These are phyloP conservation scores for Fistulifera solaris DNA, from an alignment of 108 stramenopile genomes.

Conservation along the genomic window DNA sequence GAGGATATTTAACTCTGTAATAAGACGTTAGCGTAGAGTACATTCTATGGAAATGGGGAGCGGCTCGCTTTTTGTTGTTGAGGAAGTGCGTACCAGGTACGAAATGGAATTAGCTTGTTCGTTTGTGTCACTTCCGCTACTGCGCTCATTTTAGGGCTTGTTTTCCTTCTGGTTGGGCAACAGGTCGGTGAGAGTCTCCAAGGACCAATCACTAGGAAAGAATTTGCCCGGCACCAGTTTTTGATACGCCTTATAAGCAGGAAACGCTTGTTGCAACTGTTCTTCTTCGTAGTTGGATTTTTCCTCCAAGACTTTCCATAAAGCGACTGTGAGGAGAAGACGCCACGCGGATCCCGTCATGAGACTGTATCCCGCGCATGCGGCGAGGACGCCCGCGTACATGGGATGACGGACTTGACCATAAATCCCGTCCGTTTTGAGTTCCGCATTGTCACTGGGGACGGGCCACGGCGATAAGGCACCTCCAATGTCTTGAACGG, in stretches of 20 bases:
- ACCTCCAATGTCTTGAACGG: constrained; percentile 29
- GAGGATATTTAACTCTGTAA: too few relatives aligned
- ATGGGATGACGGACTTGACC: constrained; percentile 58
- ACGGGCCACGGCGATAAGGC: constrained; percentile 41
- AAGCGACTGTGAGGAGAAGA: constrained; percentile 27
- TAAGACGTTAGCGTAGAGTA: too few relatives aligned
- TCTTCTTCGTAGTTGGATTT: constrained; percentile 56
- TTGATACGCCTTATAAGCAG: constrained; percentile 24
- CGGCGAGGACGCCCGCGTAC: constrained; percentile 45
- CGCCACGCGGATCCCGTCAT: constrained; percentile 31
- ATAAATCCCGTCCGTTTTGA: constrained; percentile 41
- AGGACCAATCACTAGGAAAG: too few relatives aligned
- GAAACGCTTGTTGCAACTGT: constrained; percentile 19
- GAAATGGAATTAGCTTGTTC: too few relatives aligned
- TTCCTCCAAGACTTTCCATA: constrained; percentile 34
- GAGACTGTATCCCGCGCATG: constrained; percentile 32
- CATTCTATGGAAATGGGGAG: too few relatives aligned
- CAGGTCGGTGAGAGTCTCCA: too few relatives aligned
- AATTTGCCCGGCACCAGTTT: constrained; percentile 31
- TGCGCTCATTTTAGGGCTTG: too few relatives aligned
- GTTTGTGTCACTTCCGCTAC: too few relatives aligned
- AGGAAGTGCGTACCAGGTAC: too few relatives aligned
- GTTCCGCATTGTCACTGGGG: constrained; percentile 18
- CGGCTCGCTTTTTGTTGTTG: too few relatives aligned
- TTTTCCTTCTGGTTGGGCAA: too few relatives aligned